phyloP scores from a whole-genome alignment of 495 filamentous ascomycete genomes.

The Annulohypoxylon moriforme region DNA sequence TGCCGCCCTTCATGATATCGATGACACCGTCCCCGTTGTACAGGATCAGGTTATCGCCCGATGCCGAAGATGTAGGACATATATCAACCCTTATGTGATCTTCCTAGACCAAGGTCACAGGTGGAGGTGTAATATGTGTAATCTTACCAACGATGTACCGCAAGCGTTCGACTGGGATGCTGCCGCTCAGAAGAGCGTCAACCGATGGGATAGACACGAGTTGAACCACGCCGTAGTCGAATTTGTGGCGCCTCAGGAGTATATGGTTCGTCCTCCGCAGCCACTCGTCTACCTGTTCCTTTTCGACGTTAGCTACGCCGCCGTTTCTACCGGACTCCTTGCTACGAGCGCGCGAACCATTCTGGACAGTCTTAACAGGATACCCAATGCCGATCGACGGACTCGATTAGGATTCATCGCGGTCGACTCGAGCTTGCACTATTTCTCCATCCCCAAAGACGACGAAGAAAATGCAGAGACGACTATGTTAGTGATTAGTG shows the following conservation, averaged over 20 bases:
- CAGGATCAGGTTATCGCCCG: conserved; percentile 97
- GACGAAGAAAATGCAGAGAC: conserved; percentile 82
- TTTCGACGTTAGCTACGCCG: conserved; percentile 93
- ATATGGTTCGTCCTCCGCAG: conserved; percentile 98
- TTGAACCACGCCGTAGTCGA: conserved; percentile 95
- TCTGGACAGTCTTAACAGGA: conserved; percentile 92
- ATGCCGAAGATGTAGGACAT: conserved; percentile 93
- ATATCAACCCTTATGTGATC: conserved; percentile 96
- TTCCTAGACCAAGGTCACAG: conserved; percentile 97
- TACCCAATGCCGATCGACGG: conserved; percentile 94
- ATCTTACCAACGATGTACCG: conserved; percentile 96
- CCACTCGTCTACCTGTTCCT: conserved; percentile 98
- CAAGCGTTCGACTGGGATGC: conserved; percentile 99
- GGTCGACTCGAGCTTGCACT: conserved; percentile 94
- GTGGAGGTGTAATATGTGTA: conserved; percentile 99
- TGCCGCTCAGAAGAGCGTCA: conserved; percentile 85
- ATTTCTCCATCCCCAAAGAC: conserved; percentile 93
- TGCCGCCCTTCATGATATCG: conserved; percentile 87
- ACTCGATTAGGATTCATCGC: conserved; percentile 95
- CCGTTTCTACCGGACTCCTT: conserved; percentile 91
- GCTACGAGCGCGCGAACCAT: conserved; percentile 95
- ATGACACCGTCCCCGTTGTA: conserved; percentile 90
- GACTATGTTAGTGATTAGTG: conserved; percentile 93
- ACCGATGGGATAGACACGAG: conserved; percentile 88
- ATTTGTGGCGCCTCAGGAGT: conserved; percentile 97